Conservation (phyloP, 1,139 yeast genomes). For the Trichomonascaceae sp. region DNA sequence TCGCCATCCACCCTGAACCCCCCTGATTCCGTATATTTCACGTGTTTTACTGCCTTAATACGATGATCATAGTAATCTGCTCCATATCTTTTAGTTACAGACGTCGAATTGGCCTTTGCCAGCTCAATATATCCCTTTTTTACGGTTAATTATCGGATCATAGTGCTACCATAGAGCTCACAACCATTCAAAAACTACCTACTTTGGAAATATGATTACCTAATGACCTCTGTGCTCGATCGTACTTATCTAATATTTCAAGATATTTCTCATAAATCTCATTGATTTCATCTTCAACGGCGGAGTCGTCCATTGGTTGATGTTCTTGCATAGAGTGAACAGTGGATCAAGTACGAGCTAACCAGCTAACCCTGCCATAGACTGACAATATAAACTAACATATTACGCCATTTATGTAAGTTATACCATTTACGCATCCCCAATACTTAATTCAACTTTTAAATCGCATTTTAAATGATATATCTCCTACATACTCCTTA, state of each 20-base stretch:
- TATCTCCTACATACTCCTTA: too few relatives aligned
- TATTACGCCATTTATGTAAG: too few relatives aligned
- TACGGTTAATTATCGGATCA: not conserved
- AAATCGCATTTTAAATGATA: too few relatives aligned
- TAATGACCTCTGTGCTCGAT: slow-evolving; percentile 10
- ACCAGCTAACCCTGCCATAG: not conserved
- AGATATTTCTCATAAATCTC: slow-evolving; percentile 14
- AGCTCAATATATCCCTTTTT: slow-evolving; percentile 27
- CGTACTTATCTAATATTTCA: slow-evolving; percentile 18
- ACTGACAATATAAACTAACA: too few relatives aligned
- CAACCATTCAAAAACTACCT: slow-evolving; percentile 5
- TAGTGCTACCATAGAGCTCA: not conserved
- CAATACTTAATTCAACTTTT: too few relatives aligned
- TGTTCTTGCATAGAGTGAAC: not conserved
- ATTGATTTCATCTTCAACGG: not conserved
- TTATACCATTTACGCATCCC: too few relatives aligned
- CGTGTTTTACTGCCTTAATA: slow-evolving; percentile 22
- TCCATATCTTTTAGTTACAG: slow-evolving; percentile 23
- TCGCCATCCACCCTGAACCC: not conserved
- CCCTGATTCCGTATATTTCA: slow-evolving; percentile 5
- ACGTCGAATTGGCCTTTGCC: slow-evolving; percentile 30
- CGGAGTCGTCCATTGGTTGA: not conserved
- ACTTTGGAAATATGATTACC: slow-evolving; percentile 12
- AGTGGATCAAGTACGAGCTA: not conserved
- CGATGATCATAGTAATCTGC: slow-evolving; percentile 29